These are phyloP conservation scores for Talaromyces trachyspermus DNA, from an alignment of 495 filamentous ascomycete species.

Conservation along the genomic window DNA sequence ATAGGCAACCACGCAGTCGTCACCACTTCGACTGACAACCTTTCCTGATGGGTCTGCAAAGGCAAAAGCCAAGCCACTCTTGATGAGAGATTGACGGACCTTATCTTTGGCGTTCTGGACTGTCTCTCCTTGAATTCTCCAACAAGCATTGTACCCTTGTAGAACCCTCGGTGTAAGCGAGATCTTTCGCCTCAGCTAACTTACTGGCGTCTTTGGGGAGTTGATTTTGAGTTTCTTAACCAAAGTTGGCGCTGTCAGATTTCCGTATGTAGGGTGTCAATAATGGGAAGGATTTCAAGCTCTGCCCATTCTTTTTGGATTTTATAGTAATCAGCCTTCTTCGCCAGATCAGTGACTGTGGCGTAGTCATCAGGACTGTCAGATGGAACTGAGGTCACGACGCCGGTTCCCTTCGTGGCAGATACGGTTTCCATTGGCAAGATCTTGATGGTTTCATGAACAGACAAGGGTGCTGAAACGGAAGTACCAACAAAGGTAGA, in stretches of 20 bases:
- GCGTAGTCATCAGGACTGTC: constrained; percentile 96
- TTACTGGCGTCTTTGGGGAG: constrained; percentile 90
- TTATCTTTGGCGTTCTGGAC: constrained; percentile 83
- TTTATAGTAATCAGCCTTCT: constrained; percentile 95
- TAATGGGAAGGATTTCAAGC: constrained; percentile 78
- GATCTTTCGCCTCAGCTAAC: constrained; percentile 87
- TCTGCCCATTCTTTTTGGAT: constrained; percentile 97
- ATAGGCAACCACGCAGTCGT: constrained; percentile 86
- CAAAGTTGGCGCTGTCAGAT: constrained; percentile 72
- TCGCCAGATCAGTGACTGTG: constrained; percentile 77
- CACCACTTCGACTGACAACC: constrained; percentile 77
- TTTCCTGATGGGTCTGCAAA: constrained; percentile 89
- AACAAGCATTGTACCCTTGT: constrained; percentile 84
- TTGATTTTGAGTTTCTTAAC: constrained; percentile 94
- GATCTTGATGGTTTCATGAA: constrained; percentile 78
- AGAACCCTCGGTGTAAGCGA: constrained; percentile 96
- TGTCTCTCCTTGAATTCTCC: constrained; percentile 80
- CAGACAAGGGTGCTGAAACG: constrained; percentile 82
- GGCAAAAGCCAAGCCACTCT: constrained; percentile 73
- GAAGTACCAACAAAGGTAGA: constrained; percentile 79
- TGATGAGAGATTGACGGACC: constrained; percentile 71
- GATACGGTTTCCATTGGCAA: constrained; percentile 93
- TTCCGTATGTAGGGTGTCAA: constrained; percentile 86
- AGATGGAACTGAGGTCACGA: constrained; percentile 90
- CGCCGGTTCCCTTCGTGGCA: constrained; percentile 88